Evolutionary conservation across 1,284 basidiomycete genomes (phyloP).

Genomic region (Xerocomus amazonicus): DNA sequence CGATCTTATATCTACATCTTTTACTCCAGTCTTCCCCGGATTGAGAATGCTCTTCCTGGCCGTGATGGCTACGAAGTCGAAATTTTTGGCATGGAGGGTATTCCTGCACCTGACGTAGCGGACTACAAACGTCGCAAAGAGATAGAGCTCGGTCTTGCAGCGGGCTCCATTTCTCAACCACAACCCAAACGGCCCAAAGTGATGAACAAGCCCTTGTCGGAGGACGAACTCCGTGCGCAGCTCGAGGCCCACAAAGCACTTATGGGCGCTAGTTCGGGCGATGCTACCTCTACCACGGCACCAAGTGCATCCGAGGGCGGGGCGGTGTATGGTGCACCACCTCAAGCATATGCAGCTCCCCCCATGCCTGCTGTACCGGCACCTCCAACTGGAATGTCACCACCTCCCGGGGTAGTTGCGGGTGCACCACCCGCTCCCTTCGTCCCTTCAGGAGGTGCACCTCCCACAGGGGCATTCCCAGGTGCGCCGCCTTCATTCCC

Average conservation of each 20-base stretch:
- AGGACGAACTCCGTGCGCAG: slow-evolving; percentile 83
- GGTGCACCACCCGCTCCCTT: slow-evolving; percentile 36
- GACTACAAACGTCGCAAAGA: slow-evolving; percentile 95
- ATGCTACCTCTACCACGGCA: slow-evolving; percentile 34
- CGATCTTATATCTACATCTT: slow-evolving; percentile 8
- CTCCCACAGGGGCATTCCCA: slow-evolving; percentile 30
- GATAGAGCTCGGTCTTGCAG: slow-evolving; percentile 82
- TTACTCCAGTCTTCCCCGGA: slow-evolving; percentile 62
- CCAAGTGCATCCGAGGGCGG: slow-evolving; percentile 37
- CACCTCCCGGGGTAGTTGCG: slow-evolving; percentile 39
- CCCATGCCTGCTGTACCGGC: slow-evolving; percentile 43
- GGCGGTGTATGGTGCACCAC: slow-evolving; percentile 65
- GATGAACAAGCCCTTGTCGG: slow-evolving; percentile 76
- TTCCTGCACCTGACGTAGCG: slow-evolving; percentile 89
- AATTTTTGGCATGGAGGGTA: slow-evolving; percentile 99
- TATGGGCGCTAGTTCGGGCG: slow-evolving; percentile 64
- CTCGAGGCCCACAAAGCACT: slow-evolving; percentile 88
- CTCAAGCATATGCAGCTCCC: slow-evolving; percentile 60
- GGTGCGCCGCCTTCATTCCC: slow-evolving; percentile 34
- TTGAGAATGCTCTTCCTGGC: slow-evolving; percentile 95
- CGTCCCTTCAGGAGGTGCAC: slow-evolving; percentile 33
- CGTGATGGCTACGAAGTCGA: slow-evolving; percentile 98
- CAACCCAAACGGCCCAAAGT: slow-evolving; percentile 80
- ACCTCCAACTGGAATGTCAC: slow-evolving; percentile 42
- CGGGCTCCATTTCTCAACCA: slow-evolving; percentile 76